phyloP scores from a whole-genome alignment of 495 filamentous ascomycete genomes.

The Podospora sp. region DNA sequence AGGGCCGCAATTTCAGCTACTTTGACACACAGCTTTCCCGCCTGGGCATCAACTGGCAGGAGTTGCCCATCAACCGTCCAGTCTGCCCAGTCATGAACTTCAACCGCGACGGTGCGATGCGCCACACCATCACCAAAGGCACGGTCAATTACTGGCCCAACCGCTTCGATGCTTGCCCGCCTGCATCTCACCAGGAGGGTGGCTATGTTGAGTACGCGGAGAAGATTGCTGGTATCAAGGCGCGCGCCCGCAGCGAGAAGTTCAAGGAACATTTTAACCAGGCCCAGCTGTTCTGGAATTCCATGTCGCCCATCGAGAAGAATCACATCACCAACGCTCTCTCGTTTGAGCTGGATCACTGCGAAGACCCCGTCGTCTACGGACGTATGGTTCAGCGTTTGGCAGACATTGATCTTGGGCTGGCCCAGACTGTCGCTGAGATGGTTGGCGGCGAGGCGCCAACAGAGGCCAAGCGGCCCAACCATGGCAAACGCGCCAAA shows the following conservation, averaged over 20 bases:
- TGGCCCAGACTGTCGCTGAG: constrained; percentile 70
- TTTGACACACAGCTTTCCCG: constrained; percentile 84
- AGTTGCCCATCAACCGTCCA: constrained; percentile 79
- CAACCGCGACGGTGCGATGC: constrained; percentile 72
- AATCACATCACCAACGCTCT: constrained; percentile 70
- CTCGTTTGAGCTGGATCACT: constrained; percentile 85
- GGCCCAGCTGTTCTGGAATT: constrained; percentile 80
- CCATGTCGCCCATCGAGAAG: constrained; percentile 70
- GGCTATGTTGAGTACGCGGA: constrained; percentile 70
- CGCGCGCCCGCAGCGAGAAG: constrained; percentile 70
- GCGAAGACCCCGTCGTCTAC: constrained; percentile 83
- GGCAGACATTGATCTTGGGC: constrained; percentile 69
- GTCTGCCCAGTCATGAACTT: constrained; percentile 80
- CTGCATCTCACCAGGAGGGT: constrained; percentile 60
- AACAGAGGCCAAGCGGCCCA: constrained; percentile 50
- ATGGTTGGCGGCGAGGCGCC: constrained; percentile 69
- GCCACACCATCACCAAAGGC: constrained; percentile 59
- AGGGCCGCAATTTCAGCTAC: constrained; percentile 87
- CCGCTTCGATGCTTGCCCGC: constrained; percentile 65
- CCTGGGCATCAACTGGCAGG: constrained; percentile 82
- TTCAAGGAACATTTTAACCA: constrained; percentile 80
- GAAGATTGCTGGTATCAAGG: constrained; percentile 69
- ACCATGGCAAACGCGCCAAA: constrained; percentile 68
- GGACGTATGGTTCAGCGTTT: constrained; percentile 70
- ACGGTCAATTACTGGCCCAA: constrained; percentile 92